phyloP scores from a whole-genome alignment of 2,329 filamentous ascomycete species.

The Stagonosporopsis rhizophila region DNA sequence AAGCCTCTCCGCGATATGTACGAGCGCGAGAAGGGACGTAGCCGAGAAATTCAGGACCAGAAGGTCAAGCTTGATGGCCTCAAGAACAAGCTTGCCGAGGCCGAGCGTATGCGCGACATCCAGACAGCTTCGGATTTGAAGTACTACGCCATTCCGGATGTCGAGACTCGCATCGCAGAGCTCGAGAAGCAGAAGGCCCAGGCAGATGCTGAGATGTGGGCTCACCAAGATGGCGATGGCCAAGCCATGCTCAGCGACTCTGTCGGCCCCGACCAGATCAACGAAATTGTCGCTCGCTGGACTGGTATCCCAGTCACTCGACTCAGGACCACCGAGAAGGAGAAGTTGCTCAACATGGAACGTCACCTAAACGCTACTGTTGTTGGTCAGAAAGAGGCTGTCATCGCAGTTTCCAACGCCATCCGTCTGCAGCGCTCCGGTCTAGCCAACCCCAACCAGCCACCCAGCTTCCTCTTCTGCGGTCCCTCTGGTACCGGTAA shows the following conservation, averaged over 20 bases:
- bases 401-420: conserved; percentile 90
- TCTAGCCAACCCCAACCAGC: conserved; percentile 93
- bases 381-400: conserved; percentile 92
- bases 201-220: conserved; percentile 72
- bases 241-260: conserved; percentile 85
- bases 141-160: conserved; percentile 96
- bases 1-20: conserved; percentile 94
- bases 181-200: conserved; percentile 82
- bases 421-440: conserved; percentile 95
- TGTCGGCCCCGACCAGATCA: conserved; percentile 97
- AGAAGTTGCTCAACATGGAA: conserved; percentile 99
- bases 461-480: conserved; percentile 97
- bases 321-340: conserved; percentile 93
- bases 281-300: conserved; percentile 96
- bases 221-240: conserved; percentile 61
- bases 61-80: conserved; percentile 94
- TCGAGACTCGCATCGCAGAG: conserved; percentile 77
- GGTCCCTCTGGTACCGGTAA: conserved; percentile 98
- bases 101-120: conserved; percentile 85
- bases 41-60: conserved; percentile 89
- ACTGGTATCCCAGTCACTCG: conserved; percentile 98
- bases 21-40: conserved; percentile 87
- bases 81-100: conserved; percentile 90
- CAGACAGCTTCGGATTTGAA: conserved; percentile 90
- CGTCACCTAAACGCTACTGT: conserved; percentile 82